Base-by-base conservation (phyloP, 2,329 filamentous ascomycete species). In the Calonectria multiphialidica region DNA sequence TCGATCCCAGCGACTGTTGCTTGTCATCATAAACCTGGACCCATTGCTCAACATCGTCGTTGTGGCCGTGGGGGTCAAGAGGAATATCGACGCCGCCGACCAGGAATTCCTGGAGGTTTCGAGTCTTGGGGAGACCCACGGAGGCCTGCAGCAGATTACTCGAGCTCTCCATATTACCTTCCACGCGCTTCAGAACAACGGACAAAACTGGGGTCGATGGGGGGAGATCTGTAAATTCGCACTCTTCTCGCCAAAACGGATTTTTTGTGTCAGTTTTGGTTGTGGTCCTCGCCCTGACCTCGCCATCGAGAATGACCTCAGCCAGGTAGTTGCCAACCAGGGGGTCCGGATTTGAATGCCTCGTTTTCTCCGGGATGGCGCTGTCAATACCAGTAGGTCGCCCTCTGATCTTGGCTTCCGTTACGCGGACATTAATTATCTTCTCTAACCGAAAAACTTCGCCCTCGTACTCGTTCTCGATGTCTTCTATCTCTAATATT, bases 31-130 rank as follows among this genome's bases (percentile, higher is more conserved):
- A 84, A 25, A 98, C 91, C 18, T 93, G 93, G 86, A 95, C 93
- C 96, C 96, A 98, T 79, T 95, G 93, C 82, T 98, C 96, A 40
- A 93, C 89, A 70, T 96, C 94, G 79, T 93, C 93, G 18, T 92
- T 93, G 0, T 91, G 88, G 44, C 96, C 94, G 18, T 98, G 83
- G 74, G 95, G 93, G 71, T 96, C 93, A 9, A 98, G 86, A 23
- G 92, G 90, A 35, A 98, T 90, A 76, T 98, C 95, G n/a, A 98
- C 93, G 63, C 92, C 91, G 2, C 95, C 94, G 74, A 89, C 91
- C 2, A 90, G 80, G 16, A 88, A 81, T 77, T 93, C 91, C 3
- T 85, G 85, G 15, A 87, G 78, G 57, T 84, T 85, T 5, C 83
- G 82, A 0, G 83, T 83, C 74, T 86, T 88, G 0, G 78, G 77